phyloP scores from a whole-genome alignment of 306 rosid genomes.

The Senna siamea region DNA sequence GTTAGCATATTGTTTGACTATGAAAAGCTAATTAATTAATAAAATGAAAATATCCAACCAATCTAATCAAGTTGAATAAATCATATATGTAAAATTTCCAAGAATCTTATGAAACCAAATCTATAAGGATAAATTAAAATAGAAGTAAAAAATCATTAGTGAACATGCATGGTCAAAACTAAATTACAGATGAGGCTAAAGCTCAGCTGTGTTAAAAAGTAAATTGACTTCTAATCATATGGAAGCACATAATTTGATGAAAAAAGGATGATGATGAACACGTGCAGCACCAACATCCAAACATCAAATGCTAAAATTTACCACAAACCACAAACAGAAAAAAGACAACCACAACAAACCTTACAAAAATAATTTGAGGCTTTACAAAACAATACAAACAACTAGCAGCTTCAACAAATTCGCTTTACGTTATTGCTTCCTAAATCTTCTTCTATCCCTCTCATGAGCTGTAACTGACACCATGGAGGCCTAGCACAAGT shows the following conservation, averaged over 20 bases:
- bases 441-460: too few species aligned
- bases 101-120: not conserved
- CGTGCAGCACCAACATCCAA: constrained; percentile 16
- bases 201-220: not conserved
- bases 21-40: not conserved
- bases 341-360: constrained; percentile 21
- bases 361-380: not conserved
- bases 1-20: not conserved
- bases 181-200: constrained; percentile 8
- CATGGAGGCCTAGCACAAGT: too few species aligned
- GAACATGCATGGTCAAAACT: constrained; percentile 18
- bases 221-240: constrained; percentile 22
- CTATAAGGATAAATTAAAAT: not conserved
- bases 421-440: too few species aligned
- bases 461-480: too few species aligned
- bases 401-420: too few species aligned
- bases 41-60: constrained; percentile 13
- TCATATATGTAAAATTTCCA: not conserved
- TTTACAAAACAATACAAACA: not conserved
- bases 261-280: not conserved
- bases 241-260: constrained; percentile 4
- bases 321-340: not conserved
- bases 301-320: not conserved
- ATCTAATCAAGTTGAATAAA: constrained; percentile 19
- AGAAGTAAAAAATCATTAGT: not conserved